Evolutionary conservation across 257 asterid species (phyloP), one percentile per base, ranked within the genome.

Genomic region (Nicotiana otophora): DNA sequence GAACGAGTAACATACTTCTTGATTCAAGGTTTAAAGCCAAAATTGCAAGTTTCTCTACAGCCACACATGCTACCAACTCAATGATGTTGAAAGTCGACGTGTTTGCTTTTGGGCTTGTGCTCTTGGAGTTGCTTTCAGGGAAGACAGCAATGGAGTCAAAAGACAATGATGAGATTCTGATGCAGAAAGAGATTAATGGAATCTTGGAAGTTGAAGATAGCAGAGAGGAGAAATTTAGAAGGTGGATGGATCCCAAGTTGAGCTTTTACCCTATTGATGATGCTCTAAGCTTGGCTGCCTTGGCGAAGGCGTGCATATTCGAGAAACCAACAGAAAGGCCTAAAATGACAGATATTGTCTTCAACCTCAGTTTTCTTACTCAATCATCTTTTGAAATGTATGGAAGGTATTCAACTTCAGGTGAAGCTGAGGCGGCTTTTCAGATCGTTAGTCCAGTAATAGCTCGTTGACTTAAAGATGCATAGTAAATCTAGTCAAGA

Each of bases 71-170:
- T 19, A 84, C 92, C 15, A 84, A 83, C 76, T 57, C 88, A 1
- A 46, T 82, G 53, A 89, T 91, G 87, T 86, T 92, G 57, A 91
- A 93, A 48, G 89, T 89, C 1, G 97, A 93, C 15, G 95, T 93
- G 5, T 94, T 94, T 42, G 89, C 92, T 12, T 94, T 92, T 16
- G 98, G 98, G 15, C 89, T 93, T 42, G 84, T 92, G 12, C 86
- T 94, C 17, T 42, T 94, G 81, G 98, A 94, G 89, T 84, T 93
- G 75, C 93, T 94, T 20, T 93, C 97, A 0, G 97, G 95, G 5
- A 92, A 86, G 87, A 90, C 84, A 82, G 86, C 90, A 4, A 87
- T 89, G 90, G 93, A 92, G 83, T 85, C 90, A 5, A 87, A 79
- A 83, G 89, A 85, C 2, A 78, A 84, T 14, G 97, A 93, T 15